These are phyloP conservation scores for Crataegus laevigata DNA, from an alignment of 306 rosid genomes.

Conservation along the genomic window DNA sequence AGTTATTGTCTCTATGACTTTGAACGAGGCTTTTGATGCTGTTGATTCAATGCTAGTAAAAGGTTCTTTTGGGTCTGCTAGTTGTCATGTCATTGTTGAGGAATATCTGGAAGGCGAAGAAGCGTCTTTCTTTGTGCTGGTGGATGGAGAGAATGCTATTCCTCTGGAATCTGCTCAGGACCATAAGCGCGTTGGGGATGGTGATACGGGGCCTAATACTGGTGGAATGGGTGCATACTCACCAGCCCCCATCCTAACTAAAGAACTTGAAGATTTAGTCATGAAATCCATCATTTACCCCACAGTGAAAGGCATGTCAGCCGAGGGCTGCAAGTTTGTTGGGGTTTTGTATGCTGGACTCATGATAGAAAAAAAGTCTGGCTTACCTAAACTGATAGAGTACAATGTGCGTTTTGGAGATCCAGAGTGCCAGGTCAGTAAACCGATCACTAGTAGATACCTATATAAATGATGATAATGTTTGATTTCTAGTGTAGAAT, in stretches of 20 bases:
- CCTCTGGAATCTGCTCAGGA: slow-evolving; percentile 98
- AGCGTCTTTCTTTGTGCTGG: slow-evolving; percentile 83
- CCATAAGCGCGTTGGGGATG: slow-evolving; percentile 92
- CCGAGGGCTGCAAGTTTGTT: slow-evolving; percentile 86
- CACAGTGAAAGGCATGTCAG: slow-evolving; percentile 88
- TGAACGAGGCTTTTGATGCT: slow-evolving; percentile 84
- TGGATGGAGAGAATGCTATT: slow-evolving; percentile 91
- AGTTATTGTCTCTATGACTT: slow-evolving; percentile 68
- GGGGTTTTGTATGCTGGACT: slow-evolving; percentile 94
- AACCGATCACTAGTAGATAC: not conserved
- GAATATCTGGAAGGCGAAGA: slow-evolving; percentile 97
- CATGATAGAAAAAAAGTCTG: slow-evolving; percentile 92
- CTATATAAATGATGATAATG: too few relatives aligned
- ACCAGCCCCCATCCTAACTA: slow-evolving; percentile 79
- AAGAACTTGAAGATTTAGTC: slow-evolving; percentile 64
- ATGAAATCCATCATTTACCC: slow-evolving; percentile 87
- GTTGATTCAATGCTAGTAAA: slow-evolving; percentile 89
- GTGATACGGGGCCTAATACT: slow-evolving; percentile 91
- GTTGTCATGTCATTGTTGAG: slow-evolving; percentile 70
- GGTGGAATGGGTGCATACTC: slow-evolving; percentile 99
- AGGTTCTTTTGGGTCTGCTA: slow-evolving; percentile 84
- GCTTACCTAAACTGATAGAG: slow-evolving; percentile 88
- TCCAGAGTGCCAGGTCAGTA: slow-evolving; percentile 95
- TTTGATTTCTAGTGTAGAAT: too few relatives aligned
- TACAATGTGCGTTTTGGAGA: slow-evolving; percentile 98